Evolutionary conservation across 2,329 filamentous ascomycete species (phyloP).

Genomic region (Calonectria montana): DNA sequence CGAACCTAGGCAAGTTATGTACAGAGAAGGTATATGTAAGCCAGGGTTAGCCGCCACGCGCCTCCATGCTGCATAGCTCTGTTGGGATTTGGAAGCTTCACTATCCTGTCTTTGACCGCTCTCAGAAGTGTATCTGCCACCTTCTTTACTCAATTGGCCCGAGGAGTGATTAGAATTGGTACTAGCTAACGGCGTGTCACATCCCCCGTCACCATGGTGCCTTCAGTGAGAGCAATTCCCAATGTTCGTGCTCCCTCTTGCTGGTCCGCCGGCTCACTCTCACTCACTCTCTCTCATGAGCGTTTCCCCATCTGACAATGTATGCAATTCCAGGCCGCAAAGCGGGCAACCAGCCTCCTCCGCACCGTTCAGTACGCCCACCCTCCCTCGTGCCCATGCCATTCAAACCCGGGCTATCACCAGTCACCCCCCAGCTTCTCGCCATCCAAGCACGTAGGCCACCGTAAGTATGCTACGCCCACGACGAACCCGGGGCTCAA

Average conservation of each 20-base stretch:
- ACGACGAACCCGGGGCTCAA: conserved; percentile 72
- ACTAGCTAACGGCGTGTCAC: not conserved
- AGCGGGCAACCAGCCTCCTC: conserved; percentile 77
- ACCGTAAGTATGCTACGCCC: conserved; percentile 77
- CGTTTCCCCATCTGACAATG: not conserved
- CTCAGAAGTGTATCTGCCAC: not conserved
- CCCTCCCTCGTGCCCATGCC: conserved; percentile 90
- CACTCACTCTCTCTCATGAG: not conserved
- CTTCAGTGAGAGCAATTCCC: conserved; percentile 47
- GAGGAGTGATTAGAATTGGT: not conserved
- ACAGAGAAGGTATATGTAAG: conserved; percentile 9
- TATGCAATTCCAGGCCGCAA: conserved; percentile 59
- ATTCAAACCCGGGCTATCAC: conserved; percentile 87
- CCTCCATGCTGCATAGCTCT: not conserved
- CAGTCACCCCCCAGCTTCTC: conserved; percentile 70
- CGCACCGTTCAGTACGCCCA: conserved; percentile 93
- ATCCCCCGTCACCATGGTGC: conserved; percentile 37
- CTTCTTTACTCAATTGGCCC: not conserved
- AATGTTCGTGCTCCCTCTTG: conserved; percentile 42
- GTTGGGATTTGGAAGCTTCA: not conserved
- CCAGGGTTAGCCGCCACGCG: conserved; percentile 7
- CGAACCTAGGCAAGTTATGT: not conserved
- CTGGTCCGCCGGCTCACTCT: not conserved
- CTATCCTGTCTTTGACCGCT: not conserved
- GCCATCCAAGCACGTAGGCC: conserved; percentile 53